These are phyloP conservation scores for Lagerstroemia speciosa DNA, from an alignment of 345 rosid species.

Conservation along the genomic window DNA sequence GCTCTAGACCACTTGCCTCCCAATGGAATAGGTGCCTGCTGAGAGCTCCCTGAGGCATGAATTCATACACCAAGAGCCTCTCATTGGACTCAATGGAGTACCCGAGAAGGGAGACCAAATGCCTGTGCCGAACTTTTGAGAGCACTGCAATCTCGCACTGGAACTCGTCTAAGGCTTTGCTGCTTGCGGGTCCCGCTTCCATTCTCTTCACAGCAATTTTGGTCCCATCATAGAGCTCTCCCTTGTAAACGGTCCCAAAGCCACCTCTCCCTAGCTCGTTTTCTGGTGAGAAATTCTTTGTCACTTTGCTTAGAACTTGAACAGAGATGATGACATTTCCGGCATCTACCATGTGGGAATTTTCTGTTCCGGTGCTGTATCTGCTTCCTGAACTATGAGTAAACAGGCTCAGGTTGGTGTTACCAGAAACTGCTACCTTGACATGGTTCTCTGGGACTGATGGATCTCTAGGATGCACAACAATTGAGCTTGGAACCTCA, in stretches of 20 bases:
- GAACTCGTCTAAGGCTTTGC: slow-evolving; percentile 37
- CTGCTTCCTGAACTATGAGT: slow-evolving; percentile 25
- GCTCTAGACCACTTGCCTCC: slow-evolving; percentile 24
- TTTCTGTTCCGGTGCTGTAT: slow-evolving; percentile 24
- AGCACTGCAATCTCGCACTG: slow-evolving; percentile 39
- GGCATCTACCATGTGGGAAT: slow-evolving; percentile 23
- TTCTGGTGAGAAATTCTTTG: slow-evolving; percentile 26
- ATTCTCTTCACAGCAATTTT: slow-evolving; percentile 47
- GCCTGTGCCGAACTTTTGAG: slow-evolving; percentile 39
- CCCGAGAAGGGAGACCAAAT: slow-evolving; percentile 43
- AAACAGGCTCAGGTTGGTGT: slow-evolving; percentile 19
- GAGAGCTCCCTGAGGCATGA: slow-evolving; percentile 44
- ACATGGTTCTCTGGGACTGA: slow-evolving; percentile 20
- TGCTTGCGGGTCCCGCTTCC: slow-evolving; percentile 28
- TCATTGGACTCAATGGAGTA: slow-evolving; percentile 32
- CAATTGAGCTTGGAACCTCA: slow-evolving; percentile 17
- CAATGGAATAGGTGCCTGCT: slow-evolving; percentile 43
- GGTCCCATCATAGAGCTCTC: slow-evolving; percentile 47
- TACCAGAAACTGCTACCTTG: slow-evolving; percentile 22
- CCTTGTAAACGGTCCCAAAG: slow-evolving; percentile 46
- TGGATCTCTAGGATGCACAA: slow-evolving; percentile 32
- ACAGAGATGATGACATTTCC: slow-evolving; percentile 33
- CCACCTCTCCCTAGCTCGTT: slow-evolving; percentile 46
- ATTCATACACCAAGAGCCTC: slow-evolving; percentile 47
- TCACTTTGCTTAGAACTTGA: slow-evolving; percentile 44